phyloP scores from a whole-genome alignment of 345 rosid genomes.

The Cardiospermum halicacabum region DNA sequence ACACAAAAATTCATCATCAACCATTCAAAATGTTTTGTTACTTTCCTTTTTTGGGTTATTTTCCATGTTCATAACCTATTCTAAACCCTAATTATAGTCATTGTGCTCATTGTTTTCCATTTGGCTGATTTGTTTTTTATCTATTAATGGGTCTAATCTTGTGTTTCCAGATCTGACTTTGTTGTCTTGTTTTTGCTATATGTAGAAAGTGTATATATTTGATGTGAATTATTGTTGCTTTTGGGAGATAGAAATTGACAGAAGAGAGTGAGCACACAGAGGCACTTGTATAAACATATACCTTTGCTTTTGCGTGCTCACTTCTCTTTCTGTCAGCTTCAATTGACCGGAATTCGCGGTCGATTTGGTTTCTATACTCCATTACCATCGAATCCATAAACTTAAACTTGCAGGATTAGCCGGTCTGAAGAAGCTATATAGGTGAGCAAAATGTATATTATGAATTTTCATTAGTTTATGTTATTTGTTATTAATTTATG shows the following conservation, averaged over 20 bases:
- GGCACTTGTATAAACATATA: slow-evolving; percentile 59
- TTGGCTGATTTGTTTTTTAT: background rate
- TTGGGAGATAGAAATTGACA: slow-evolving; percentile 72
- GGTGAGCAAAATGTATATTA: too few relatives aligned
- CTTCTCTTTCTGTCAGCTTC: slow-evolving; percentile 92
- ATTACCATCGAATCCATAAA: background rate
- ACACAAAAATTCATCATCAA: too few relatives aligned
- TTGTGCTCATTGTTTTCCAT: too few relatives aligned
- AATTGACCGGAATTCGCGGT: slow-evolving; percentile 36
- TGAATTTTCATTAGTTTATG: slow-evolving; percentile 16
- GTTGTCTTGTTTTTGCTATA: slow-evolving; percentile 17
- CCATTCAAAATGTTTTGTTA: too few relatives aligned
- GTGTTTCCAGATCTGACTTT: too few relatives aligned
- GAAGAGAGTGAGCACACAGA: slow-evolving; percentile 99
- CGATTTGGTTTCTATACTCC: slow-evolving; percentile 25
- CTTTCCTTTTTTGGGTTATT: too few relatives aligned
- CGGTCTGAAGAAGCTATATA: too few relatives aligned
- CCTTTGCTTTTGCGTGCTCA: slow-evolving; percentile 92
- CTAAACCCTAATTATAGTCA: too few relatives aligned
- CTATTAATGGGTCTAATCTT: background rate
- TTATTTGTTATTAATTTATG: slow-evolving; percentile 24
- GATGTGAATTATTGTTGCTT: background rate
- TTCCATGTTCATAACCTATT: too few relatives aligned
- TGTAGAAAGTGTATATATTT: slow-evolving; percentile 19
- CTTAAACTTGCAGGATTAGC: background rate